phyloP scores from a whole-genome alignment of 2,329 filamentous ascomycete genomes.

The Fusarium floridanum region DNA sequence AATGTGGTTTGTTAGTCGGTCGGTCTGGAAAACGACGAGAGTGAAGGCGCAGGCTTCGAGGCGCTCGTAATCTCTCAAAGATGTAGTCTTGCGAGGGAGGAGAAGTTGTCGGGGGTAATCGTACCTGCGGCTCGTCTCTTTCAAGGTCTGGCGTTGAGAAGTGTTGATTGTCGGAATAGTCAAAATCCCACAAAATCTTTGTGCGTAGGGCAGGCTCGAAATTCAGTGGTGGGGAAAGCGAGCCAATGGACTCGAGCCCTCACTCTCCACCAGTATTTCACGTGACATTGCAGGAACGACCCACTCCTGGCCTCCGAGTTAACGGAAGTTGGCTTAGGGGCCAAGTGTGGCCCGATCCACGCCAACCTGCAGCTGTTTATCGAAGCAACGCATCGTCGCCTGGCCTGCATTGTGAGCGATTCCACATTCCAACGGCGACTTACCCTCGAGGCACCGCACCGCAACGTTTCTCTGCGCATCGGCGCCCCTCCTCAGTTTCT shows the following conservation, averaged over 20 bases:
- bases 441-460: conserved; percentile 25
- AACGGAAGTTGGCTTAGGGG: conserved; percentile 40
- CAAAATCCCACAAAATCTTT: conserved; percentile 58
- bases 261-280: conserved; percentile 29
- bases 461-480: conserved; percentile 33
- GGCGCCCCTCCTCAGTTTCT: conserved; percentile 27
- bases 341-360: conserved; percentile 38
- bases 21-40: conserved; percentile 32
- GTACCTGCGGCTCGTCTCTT: conserved; percentile 59
- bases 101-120: conserved; percentile 46
- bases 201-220: conserved; percentile 58
- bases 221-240: conserved; percentile 51
- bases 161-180: conserved; percentile 52
- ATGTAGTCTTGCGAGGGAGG: conserved; percentile 34
- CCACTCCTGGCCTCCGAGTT: conserved; percentile 25
- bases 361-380: conserved; percentile 42
- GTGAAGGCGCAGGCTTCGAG: conserved; percentile 27
- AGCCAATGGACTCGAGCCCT: conserved; percentile 51
- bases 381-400: conserved; percentile 40
- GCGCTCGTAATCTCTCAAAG: conserved; percentile 37
- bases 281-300: conserved; percentile 39
- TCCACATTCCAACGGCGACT: conserved; percentile 42
- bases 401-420: conserved; percentile 40
- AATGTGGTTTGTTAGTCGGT: conserved; percentile 46
- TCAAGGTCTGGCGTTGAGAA: conserved; percentile 55